A percentile compares a stretch with the other conserved stretches of the same genome.
These are phyloP conservation scores for Trichoderma lentiforme DNA, from an alignment of 2,329 filamentous ascomycete genomes.

Conservation along the genomic window DNA sequence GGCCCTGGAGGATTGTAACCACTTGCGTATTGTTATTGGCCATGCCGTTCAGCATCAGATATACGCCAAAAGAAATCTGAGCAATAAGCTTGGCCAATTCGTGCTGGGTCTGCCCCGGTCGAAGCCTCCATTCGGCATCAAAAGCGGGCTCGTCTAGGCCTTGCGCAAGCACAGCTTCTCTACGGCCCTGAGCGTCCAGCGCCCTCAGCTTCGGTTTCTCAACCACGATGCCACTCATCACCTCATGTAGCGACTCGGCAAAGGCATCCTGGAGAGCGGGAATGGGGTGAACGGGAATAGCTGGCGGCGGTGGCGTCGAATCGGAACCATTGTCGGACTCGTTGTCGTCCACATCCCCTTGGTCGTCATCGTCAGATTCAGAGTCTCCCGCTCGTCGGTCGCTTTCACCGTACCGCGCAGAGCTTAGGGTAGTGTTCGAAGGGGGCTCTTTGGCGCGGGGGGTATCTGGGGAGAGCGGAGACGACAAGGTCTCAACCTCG, in stretches of 20 bases:
- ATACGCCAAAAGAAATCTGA: constrained; percentile 91
- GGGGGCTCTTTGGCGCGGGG: neutral
- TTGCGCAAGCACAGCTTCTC: constrained; percentile 65
- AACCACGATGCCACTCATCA: constrained; percentile 47
- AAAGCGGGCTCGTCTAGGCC: constrained; percentile 67
- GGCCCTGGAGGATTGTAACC: constrained; percentile 80
- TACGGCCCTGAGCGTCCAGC: constrained; percentile 58
- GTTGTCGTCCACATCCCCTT: constrained; percentile 5
- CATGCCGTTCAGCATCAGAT: constrained; percentile 77
- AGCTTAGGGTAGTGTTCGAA: constrained; percentile 3
- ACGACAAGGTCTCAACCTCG: constrained; percentile 5
- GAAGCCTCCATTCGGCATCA: constrained; percentile 71
- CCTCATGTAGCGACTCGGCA: constrained; percentile 75
- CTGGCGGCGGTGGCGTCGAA: constrained; percentile 11
- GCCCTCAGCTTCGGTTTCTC: constrained; percentile 52
- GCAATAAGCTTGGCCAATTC: constrained; percentile 86
- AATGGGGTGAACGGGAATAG: constrained; percentile 60
- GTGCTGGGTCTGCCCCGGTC: constrained; percentile 73
- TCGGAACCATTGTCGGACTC: constrained; percentile 22
- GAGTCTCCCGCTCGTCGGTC: neutral
- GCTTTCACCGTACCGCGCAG: constrained; percentile 13
- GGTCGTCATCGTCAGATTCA: constrained; percentile 13
- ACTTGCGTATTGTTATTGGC: constrained; percentile 89
- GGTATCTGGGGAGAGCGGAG: constrained; percentile 12
- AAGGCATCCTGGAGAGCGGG: constrained; percentile 76